A percentile compares a stretch with the other conserved stretches of the same genome.
phyloP scores from a whole-genome alignment of 805 yeast genomes.

The Ogataea degrootiae region DNA sequence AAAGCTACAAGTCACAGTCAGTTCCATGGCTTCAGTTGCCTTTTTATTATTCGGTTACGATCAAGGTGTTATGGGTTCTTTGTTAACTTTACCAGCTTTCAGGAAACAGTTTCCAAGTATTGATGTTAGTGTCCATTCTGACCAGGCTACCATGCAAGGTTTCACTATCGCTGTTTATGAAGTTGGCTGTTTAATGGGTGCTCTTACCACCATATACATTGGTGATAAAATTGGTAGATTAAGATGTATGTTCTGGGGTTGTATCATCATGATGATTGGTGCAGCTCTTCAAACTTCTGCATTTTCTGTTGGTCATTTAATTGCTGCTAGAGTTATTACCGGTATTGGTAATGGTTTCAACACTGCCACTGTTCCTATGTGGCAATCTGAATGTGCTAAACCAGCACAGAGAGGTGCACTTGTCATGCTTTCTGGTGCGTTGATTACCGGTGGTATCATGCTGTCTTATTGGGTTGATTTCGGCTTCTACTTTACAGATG shows the following conservation, averaged over 20 bases:
- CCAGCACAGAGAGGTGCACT: slow-evolving; percentile 29
- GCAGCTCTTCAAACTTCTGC: slow-evolving; percentile 24
- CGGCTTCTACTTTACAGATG: slow-evolving; percentile 30
- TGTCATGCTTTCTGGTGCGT: slow-evolving; percentile 28
- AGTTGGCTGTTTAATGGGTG: slow-evolving; percentile 42
- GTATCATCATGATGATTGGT: slow-evolving; percentile 31
- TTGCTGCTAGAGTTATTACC: slow-evolving; percentile 30
- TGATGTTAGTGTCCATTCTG: slow-evolving; percentile 14
- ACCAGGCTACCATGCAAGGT: slow-evolving; percentile 40
- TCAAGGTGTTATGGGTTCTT: slow-evolving; percentile 46
- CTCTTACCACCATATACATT: slow-evolving; percentile 36
- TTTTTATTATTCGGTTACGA: slow-evolving; percentile 46
- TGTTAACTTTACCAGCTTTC: slow-evolving; percentile 21
- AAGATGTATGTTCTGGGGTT: slow-evolving; percentile 33
- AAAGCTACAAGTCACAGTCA: slow-evolving; percentile 12
- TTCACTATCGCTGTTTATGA: slow-evolving; percentile 47
- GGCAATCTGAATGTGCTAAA: slow-evolving; percentile 32
- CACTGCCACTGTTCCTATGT: slow-evolving; percentile 33
- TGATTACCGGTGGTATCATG: slow-evolving; percentile 24
- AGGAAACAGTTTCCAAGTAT: slow-evolving; percentile 22
- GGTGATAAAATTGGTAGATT: slow-evolving; percentile 41
- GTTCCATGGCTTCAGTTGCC: slow-evolving; percentile 27
- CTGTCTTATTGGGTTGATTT: slow-evolving; percentile 34
- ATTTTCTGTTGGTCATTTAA: slow-evolving; percentile 20
- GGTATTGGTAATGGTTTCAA: slow-evolving; percentile 35